Evolutionary conservation across 129 eudicot genomes (phyloP).

Genomic region (Logfia minima): DNA sequence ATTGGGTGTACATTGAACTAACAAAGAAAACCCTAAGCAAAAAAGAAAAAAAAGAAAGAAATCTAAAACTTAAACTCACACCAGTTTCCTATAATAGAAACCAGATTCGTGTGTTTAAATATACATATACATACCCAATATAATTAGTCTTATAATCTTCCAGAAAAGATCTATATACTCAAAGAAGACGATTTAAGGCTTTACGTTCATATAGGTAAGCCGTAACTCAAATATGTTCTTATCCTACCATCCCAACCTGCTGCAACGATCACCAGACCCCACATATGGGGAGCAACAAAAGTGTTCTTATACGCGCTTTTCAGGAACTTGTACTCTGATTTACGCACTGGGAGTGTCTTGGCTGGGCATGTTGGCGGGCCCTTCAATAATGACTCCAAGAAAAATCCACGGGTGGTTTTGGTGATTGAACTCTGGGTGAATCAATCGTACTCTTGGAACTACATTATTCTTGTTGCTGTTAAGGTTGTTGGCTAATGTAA

Average conservation of each 20-base stretch:
- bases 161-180: constrained; percentile 8
- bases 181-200: background rate
- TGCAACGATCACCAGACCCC: constrained; percentile 88
- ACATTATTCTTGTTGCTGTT: constrained; percentile 20
- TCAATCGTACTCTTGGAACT: constrained; percentile 38
- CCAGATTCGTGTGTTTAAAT: constrained; percentile 14
- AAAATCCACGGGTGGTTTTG: constrained; percentile 53
- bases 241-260: constrained; percentile 93
- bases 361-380: constrained; percentile 71
- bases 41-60: background rate
- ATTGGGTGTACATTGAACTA: constrained; percentile 11
- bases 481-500: constrained; percentile 13
- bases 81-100: constrained; percentile 20
- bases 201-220: constrained; percentile 69
- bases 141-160: constrained; percentile 9
- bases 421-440: constrained; percentile 43
- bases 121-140: constrained; percentile 15
- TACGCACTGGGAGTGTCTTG: constrained; percentile 54
- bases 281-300: constrained; percentile 60
- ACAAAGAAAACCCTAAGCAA: constrained; percentile 11
- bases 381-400: constrained; percentile 53
- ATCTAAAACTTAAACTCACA: background rate
- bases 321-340: constrained; percentile 63
- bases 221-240: constrained; percentile 72
- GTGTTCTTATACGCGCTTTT: constrained; percentile 62